Conservation (phyloP, 768 basidiomycete species). For the Thelephora aurantiotincta region DNA sequence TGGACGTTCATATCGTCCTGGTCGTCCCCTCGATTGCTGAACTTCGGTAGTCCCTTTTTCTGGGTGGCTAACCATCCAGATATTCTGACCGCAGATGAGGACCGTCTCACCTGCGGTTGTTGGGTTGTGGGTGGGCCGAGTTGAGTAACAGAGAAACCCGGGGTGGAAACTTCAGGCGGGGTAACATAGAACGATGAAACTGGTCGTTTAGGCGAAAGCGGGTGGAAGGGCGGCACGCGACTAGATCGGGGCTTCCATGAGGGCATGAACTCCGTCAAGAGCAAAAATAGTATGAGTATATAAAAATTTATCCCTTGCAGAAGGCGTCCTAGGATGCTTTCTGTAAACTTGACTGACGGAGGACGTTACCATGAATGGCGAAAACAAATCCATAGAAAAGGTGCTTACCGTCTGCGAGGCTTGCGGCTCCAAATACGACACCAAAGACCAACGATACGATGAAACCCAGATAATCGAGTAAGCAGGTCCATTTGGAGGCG, state of each 20-base stretch:
- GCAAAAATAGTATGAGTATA: constrained; percentile 41
- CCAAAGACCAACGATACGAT: constrained; percentile 39
- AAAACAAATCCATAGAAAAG: neutral
- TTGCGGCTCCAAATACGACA: constrained; percentile 37
- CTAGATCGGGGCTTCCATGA: constrained; percentile 10
- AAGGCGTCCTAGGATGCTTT: constrained; percentile 55
- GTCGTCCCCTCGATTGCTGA: too few relatives aligned
- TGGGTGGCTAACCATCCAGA: constrained; percentile 26
- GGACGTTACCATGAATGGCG: constrained; percentile 1
- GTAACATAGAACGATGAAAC: constrained; percentile 3
- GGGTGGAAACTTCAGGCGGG: constrained; percentile 6
- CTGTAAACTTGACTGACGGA: constrained; percentile 49
- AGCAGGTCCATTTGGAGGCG: constrained; percentile 25
- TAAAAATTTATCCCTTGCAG: constrained; percentile 48
- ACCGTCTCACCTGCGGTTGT: neutral
- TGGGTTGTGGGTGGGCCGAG: neutral
- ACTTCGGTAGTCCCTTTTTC: too few relatives aligned
- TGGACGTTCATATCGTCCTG: constrained; percentile 4
- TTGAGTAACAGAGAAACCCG: constrained; percentile 1
- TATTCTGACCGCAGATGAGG: constrained; percentile 4
- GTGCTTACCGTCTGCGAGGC: constrained; percentile 42
- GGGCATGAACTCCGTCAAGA: constrained; percentile 29
- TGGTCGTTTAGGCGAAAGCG: constrained; percentile 4
- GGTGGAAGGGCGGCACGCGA: constrained; percentile 14
- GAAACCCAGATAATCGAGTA: constrained; percentile 33